Evolutionary conservation across 768 basidiomycete species (phyloP).

Genomic region (Psilocybe cubensis): DNA sequence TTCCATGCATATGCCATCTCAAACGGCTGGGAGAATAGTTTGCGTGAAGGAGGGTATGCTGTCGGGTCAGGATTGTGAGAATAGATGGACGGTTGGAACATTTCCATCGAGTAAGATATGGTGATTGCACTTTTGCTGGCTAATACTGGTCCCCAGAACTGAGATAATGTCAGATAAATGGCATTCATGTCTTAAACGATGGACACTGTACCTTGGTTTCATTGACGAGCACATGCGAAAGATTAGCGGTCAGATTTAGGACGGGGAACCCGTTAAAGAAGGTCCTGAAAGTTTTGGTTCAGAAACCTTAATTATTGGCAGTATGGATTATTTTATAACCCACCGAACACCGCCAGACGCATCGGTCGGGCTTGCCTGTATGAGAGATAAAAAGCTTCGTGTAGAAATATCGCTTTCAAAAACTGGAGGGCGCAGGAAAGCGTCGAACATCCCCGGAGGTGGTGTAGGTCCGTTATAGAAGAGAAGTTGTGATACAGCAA

Average conservation of each 20-base stretch:
- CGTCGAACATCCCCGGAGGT: constrained; percentile 54
- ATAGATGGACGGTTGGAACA: constrained; percentile 47
- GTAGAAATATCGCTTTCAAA: constrained; percentile 41
- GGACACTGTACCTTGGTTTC: constrained; percentile 36
- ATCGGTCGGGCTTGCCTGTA: constrained; percentile 39
- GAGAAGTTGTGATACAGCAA: constrained; percentile 29
- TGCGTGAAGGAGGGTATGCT: constrained; percentile 52
- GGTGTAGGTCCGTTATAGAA: constrained; percentile 64
- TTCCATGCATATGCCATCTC: constrained; percentile 53
- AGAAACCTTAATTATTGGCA: not conserved
- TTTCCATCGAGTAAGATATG: constrained; percentile 54
- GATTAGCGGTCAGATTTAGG: constrained; percentile 31
- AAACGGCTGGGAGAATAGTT: constrained; percentile 41
- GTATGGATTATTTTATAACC: constrained; percentile 17
- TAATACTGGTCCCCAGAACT: constrained; percentile 50
- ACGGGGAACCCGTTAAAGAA: constrained; percentile 49
- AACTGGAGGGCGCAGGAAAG: constrained; percentile 47
- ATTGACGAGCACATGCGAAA: constrained; percentile 46
- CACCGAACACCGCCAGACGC: constrained; percentile 31
- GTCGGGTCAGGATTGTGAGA: constrained; percentile 38
- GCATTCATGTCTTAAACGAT: not conserved
- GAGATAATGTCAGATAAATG: not conserved
- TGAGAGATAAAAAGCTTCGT: constrained; percentile 43
- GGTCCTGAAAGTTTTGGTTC: not conserved
- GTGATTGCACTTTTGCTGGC: constrained; percentile 25